Evolutionary conservation across 345 rosid species (phyloP), one percentile per base, ranked within the genome.

Genomic region (Arabis hirsuta): DNA sequence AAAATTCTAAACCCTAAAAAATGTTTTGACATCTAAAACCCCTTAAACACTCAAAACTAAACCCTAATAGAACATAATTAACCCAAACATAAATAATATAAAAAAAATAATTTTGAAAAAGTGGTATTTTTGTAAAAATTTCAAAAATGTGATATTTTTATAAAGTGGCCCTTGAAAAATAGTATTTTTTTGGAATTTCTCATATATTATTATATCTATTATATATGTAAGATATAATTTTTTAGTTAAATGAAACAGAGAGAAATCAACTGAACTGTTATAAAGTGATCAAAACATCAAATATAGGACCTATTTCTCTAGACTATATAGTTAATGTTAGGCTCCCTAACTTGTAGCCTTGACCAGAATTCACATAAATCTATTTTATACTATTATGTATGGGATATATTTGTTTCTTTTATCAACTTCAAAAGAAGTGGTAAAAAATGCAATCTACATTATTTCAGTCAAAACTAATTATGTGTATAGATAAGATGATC

Each of bases 391-490:
- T 60, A 31, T 32, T 57, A 22, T 31, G 29, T 32, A 62, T 34
- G 43, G 43, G 31, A 58, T 74, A 58, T 24, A 48, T 51, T 52
- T 68, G 26, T 65, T 54, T 56, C 34, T 73, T 52, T 14, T 26
- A 52, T 42, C 9, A 73, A 66, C 50, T 67, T 60, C 56, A 60
- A 43, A 61, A 60, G 36, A 60, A 67, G 9, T 24, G 22, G 50
- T 34, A 11, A 36, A 7, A 26, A 60, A 51, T 53, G 50, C 63
- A 61, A 60, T 67, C 43, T 61, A 24, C 48, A 74, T 52, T 16
- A 53, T 60, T 67, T 19, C 70, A 47, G 74, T 76, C 74, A 69
- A 69, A 67, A 62, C 70, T 55, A 69, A 69, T 69, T 26, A 68
- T 62, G 36, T 44, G 43, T 38, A 45, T 61, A 54, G 13, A 55